Percentiles rank a stretch among this genome's conserved stretches.
These are phyloP conservation scores for Misopates orontium DNA, from an alignment of 257 asterid genomes.

Conservation along the genomic window DNA sequence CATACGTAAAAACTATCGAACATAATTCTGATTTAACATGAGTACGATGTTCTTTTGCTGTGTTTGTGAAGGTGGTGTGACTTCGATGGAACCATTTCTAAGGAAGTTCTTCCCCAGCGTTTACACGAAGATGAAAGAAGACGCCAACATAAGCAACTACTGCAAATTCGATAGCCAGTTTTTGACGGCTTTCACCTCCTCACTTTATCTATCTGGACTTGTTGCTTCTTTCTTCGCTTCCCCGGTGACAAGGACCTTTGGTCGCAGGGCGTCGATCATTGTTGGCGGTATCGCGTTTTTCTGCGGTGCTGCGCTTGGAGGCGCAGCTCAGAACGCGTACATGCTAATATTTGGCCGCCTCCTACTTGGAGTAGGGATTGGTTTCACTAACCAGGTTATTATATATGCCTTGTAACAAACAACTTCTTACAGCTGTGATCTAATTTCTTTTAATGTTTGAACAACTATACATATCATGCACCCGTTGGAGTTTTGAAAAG, in stretches of 20 bases:
- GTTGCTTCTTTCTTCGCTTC: slow-evolving; percentile 55
- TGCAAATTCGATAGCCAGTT: slow-evolving; percentile 52
- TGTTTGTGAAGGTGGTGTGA: slow-evolving; percentile 52
- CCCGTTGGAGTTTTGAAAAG: no score
- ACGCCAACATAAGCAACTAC: slow-evolving; percentile 42
- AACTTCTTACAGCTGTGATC: no score
- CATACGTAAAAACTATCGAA: no score
- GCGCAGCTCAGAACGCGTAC: slow-evolving; percentile 44
- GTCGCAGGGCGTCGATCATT: slow-evolving; percentile 49
- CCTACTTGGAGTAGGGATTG: slow-evolving; percentile 57
- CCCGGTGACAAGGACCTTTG: slow-evolving; percentile 40
- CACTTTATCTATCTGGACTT: slow-evolving; percentile 50
- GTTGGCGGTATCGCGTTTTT: slow-evolving; percentile 46
- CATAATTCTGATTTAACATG: no score
- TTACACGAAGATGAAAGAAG: slow-evolving; percentile 34
- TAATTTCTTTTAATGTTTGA: no score
- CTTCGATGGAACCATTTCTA: slow-evolving; percentile 53
- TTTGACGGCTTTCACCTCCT: slow-evolving; percentile 49
- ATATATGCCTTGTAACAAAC: no score
- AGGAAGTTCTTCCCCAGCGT: slow-evolving; percentile 51
- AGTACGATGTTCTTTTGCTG: no score
- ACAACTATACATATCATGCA: no score
- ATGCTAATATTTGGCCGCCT: slow-evolving; percentile 52
- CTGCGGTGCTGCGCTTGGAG: slow-evolving; percentile 47
- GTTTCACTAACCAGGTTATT: slow-evolving; percentile 66